phyloP scores from a whole-genome alignment of 108 stramenopile genomes.

The Phaeodactylum tricornutum region DNA sequence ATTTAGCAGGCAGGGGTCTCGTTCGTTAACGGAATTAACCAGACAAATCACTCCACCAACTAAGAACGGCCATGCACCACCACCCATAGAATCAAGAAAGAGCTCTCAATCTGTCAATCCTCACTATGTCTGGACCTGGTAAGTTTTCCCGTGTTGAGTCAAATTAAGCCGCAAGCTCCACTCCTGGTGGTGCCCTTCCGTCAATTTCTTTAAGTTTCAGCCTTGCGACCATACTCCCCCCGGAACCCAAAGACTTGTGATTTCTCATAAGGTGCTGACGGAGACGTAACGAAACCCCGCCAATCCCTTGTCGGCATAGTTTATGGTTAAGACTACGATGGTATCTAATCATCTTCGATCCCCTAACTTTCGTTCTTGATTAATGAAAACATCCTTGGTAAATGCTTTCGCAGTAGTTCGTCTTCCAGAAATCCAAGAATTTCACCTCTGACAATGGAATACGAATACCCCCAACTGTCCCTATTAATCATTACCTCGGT shows the following conservation, averaged over 20 bases:
- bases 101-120: constrained; percentile 82
- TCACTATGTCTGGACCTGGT: constrained; percentile 79
- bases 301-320: constrained; percentile 98
- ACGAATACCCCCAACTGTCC: constrained; percentile 98
- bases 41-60: constrained; percentile 96
- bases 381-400: constrained; percentile 99
- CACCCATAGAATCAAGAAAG: constrained; percentile 83
- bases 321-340: constrained; percentile 99
- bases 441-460: constrained; percentile 98
- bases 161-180: constrained; percentile 66
- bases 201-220: constrained; percentile 67
- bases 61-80: constrained; percentile 76
- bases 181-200: constrained; percentile 2
- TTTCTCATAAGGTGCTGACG: constrained; percentile 94
- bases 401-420: constrained; percentile 99
- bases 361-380: constrained; percentile 99
- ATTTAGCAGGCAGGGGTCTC: constrained; percentile 98
- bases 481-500: constrained; percentile 95
- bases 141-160: constrained; percentile 78
- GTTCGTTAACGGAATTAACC: constrained; percentile 99
- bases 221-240: constrained; percentile 61
- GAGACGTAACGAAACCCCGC: constrained; percentile 76
- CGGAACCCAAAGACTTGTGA: constrained; percentile 87
- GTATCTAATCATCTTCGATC: constrained; percentile 99
- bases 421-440: constrained; percentile 97